Base-by-base conservation (phyloP, 345 rosid species). In the Stellera chamaejasme region DNA sequence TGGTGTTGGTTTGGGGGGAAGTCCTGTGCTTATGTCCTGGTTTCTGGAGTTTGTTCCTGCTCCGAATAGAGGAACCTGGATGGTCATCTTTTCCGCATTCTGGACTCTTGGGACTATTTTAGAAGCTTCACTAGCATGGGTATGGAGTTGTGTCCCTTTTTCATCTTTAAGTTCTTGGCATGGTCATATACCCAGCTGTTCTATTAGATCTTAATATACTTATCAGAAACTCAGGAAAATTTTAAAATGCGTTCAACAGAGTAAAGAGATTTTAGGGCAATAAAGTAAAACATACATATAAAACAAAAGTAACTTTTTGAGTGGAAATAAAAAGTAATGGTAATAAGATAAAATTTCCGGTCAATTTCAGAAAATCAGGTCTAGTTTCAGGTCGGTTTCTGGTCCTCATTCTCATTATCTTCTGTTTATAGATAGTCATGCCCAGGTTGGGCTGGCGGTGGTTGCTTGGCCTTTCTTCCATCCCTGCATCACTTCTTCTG, bases 51-150 rank as follows among this genome's bases (percentile, higher is more conserved):
- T 88, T 66, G 72, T 88, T 46, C 96, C 93, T 52, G 79, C 96
- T 45, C 82, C 96, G 42, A 81, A 74, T 60, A 70, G 94, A 71
- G 96, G 93, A 53, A 59, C 73, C 57, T 88, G 93, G 96, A 88
- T 85, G 96, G 87, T 85, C 57, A 60, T 85, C 66, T 85, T 82
- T 73, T 80, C 83, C 43, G 77, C 74, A 50, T 85, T 85, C 65
- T 88, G 93, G 93, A 85, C 93, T 2, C 43, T 82, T 58, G 96
- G 96, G 63, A 76, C 90, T 49, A 74, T 82, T 55, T 66, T 79
- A 0, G 96, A 88, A 64, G 96, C 88, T 58, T 76, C 82, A 23
- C 67, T 85, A 16, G 96, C 96, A 55, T 88, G 96, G 96, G 96
- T 88, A 77, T 49, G 39, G 9, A 32, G 39, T 32, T 5, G 39